Evolutionary conservation across 768 basidiomycete species (phyloP), one percentile per base, ranked within the genome.

Genomic region (Termitomyces sp.): DNA sequence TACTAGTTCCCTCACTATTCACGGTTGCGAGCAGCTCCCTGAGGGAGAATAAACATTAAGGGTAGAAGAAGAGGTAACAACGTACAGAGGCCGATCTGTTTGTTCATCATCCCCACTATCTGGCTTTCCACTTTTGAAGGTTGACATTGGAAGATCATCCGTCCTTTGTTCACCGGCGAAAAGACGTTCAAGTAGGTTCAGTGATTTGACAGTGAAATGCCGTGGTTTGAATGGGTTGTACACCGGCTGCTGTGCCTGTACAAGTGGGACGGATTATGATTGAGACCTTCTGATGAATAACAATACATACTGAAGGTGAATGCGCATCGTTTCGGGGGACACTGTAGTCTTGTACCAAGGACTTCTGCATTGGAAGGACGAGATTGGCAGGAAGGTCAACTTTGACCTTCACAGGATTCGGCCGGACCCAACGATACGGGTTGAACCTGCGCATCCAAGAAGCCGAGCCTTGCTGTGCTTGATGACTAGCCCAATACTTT

Each of bases 341-440:
- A 26, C 67, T 71, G 57, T 81, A 78, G 55, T 83, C 82, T 62
- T 84, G 83, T 26, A 92, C 83, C 43, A 93, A 68, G 0, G 82
- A 78, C 68, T 89, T 88, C 71, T 87, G 85, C 77, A 91, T 85
- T 0, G 89, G 88, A n/a, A 92, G 74, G 14, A 90, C 82, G 19
- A 91, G 76, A 57, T 82, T 86, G 11, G 86, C 81, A 3, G 91
- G 88, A 28, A 91, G 68, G 50, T 86, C 84, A 5, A 90, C 87
- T 54, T 80, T 84, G 43, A 88, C 79, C 0, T 83, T 83, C 56
- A 85, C 85, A 0, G 90, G 87, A 63, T 84, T 85, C 1, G 89
- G 80, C 57, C 79, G 82, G 54, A 92, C 71, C 82, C 87, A 89
- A n/a, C 85, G 79, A 70, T 97, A 98, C 2, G 94, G 95, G 66